Conservation (phyloP, 2,329 filamentous ascomycete species). For the Lecanicillium sp. region DNA sequence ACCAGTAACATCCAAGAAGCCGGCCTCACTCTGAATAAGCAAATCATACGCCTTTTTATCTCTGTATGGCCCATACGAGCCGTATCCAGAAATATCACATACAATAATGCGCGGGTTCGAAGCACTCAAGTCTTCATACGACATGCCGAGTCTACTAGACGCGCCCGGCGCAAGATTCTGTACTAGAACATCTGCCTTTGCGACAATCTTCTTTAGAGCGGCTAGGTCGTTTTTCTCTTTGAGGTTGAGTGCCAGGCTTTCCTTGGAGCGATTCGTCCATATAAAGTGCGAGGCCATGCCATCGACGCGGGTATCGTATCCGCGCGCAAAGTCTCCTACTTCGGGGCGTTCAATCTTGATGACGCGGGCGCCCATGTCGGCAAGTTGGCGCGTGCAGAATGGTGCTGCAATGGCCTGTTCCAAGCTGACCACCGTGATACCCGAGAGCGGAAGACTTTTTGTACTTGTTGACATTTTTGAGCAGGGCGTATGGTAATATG, state of each 20-base stretch:
- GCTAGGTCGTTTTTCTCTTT: slow-evolving; percentile 34
- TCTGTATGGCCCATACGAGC: slow-evolving; percentile 39
- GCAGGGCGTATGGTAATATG: no score
- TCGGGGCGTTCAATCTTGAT: slow-evolving; percentile 46
- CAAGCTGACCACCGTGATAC: slow-evolving; percentile 41
- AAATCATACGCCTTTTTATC: slow-evolving; percentile 49
- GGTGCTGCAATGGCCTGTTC: slow-evolving; percentile 48
- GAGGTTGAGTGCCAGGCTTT: slow-evolving; percentile 41
- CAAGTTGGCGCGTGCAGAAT: slow-evolving; percentile 45
- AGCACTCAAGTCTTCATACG: slow-evolving; percentile 31
- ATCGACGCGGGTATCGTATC: slow-evolving; percentile 40
- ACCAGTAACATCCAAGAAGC: slow-evolving; percentile 42
- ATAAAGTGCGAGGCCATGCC: slow-evolving; percentile 45
- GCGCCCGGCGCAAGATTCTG: slow-evolving; percentile 46
- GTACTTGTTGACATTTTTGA: no score
- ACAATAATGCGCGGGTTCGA: slow-evolving; percentile 39
- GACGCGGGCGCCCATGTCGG: slow-evolving; percentile 44
- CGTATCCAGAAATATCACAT: slow-evolving; percentile 46
- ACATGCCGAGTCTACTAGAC: slow-evolving; percentile 36
- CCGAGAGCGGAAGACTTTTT: slow-evolving; percentile 20
- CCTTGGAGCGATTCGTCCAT: slow-evolving; percentile 47
- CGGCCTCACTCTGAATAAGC: slow-evolving; percentile 45
- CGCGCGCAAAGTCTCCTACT: slow-evolving; percentile 42
- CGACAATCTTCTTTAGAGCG: slow-evolving; percentile 33
- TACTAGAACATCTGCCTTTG: slow-evolving; percentile 40